A percentile compares a stretch with the other conserved stretches of the same genome.
Conservation (phyloP, 805 yeast genomes). For the Starmerella riodocensis region DNA sequence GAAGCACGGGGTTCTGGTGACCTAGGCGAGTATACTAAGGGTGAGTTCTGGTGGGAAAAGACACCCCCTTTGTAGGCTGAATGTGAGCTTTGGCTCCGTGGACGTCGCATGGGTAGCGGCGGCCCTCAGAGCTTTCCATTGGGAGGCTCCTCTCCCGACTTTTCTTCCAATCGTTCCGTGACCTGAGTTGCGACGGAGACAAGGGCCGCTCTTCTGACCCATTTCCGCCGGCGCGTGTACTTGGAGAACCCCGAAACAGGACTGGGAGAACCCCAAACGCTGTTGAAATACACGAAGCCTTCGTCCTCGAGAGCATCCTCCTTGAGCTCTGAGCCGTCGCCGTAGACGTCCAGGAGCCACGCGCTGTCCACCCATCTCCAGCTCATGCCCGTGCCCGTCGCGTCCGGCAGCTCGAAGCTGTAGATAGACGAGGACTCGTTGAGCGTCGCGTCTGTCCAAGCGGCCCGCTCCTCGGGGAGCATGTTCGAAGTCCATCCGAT, state of each 20-base stretch:
- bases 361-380: conserved; percentile 95
- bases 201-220: conserved; percentile 90
- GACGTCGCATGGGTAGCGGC: no score
- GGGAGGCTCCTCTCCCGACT: no score
- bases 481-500: conserved; percentile 95
- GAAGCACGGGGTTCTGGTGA: no score
- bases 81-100: no score
- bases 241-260: conserved; percentile 79
- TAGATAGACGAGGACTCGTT: conserved; percentile 74
- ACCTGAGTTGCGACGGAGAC: conserved; percentile 25
- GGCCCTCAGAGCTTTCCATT: no score
- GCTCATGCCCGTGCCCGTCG: conserved; percentile 50
- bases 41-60: no score
- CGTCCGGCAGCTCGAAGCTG: conserved; percentile 65
- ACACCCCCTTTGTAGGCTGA: no score
- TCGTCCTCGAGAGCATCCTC: conserved; percentile 60
- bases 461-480: conserved; percentile 80
- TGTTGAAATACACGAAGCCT: conserved; percentile 80
- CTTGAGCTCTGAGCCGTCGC: conserved; percentile 48
- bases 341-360: conserved; percentile 82
- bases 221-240: conserved; percentile 86
- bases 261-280: conserved; percentile 85
- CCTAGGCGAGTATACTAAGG: no score
- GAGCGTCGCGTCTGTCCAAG: conserved; percentile 94
- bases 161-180: not conserved